Percentiles rank a stretch among this genome's conserved stretches.
Evolutionary conservation across 768 basidiomycete species (phyloP).

Genomic region (Termitomyces titanicus): DNA sequence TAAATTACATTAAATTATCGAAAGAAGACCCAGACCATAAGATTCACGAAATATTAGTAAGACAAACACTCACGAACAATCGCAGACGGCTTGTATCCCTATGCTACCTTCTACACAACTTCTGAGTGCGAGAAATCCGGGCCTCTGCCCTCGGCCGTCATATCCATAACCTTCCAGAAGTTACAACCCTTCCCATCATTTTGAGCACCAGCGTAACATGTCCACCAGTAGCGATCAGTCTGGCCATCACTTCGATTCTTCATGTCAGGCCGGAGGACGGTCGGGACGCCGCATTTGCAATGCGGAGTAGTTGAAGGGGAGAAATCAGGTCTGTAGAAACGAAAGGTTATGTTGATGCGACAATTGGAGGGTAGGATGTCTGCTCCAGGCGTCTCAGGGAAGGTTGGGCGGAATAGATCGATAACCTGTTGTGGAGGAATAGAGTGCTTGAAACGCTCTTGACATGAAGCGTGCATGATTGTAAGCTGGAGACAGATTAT

Average conservation of each 20-base stretch:
- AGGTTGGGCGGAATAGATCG: constrained; percentile 67
- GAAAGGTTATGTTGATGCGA: constrained; percentile 83
- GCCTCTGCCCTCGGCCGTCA: constrained; percentile 63
- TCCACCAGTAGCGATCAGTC: constrained; percentile 73
- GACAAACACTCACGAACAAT: no score
- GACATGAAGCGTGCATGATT: constrained; percentile 87
- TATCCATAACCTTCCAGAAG: constrained; percentile 73
- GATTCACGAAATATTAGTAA: no score
- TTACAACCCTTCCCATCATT: constrained; percentile 82
- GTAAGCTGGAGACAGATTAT: constrained; percentile 43
- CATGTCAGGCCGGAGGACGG: constrained; percentile 74
- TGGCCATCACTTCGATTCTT: constrained; percentile 58
- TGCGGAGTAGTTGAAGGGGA: constrained; percentile 58
- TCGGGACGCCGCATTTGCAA: constrained; percentile 72
- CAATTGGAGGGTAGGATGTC: constrained; percentile 51
- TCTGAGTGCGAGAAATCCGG: constrained; percentile 5
- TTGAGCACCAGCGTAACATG: constrained; percentile 76
- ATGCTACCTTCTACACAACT: background rate
- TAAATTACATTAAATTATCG: no score
- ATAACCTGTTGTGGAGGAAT: constrained; percentile 69
- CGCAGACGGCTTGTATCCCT: background rate
- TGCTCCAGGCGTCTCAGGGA: constrained; percentile 29
- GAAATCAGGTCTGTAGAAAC: constrained; percentile 85
- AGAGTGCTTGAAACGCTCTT: constrained; percentile 79
- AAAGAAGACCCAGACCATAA: no score